Conservation (phyloP, 352 stramenopile species). For the Pelagophyceae sp. region DNA sequence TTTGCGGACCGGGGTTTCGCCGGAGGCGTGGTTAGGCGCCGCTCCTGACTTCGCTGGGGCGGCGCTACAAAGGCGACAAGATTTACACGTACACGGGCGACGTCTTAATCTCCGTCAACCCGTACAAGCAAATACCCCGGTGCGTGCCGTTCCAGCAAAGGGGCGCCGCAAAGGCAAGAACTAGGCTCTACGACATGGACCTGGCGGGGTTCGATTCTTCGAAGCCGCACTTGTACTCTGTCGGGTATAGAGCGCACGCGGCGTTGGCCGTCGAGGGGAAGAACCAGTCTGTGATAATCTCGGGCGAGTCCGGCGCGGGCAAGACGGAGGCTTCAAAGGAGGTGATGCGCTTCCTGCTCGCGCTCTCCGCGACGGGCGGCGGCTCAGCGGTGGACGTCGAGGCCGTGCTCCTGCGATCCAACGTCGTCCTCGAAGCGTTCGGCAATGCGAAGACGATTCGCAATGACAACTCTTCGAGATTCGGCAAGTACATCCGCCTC, state of each 20-base stretch:
- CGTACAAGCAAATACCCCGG: slow-evolving; percentile 72
- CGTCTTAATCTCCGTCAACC: slow-evolving; percentile 90
- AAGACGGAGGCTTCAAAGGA: slow-evolving; percentile 87
- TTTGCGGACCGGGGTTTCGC: too few species aligned
- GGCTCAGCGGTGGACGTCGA: neutral
- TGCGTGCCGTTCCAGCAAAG: too few species aligned
- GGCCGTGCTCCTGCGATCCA: slow-evolving; percentile 66
- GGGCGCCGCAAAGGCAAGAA: too few species aligned
- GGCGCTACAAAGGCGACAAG: slow-evolving; percentile 46
- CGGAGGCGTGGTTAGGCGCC: too few species aligned
- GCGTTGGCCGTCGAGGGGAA: neutral
- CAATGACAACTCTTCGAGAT: slow-evolving; percentile 5
- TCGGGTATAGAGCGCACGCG: neutral
- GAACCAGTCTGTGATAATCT: slow-evolving; percentile 38
- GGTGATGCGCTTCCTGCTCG: slow-evolving; percentile 63
- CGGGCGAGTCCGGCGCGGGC: slow-evolving; percentile 56
- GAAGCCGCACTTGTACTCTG: neutral
- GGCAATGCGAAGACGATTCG: slow-evolving; percentile 76
- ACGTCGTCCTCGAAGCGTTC: slow-evolving; percentile 81
- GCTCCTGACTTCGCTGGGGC: slow-evolving; percentile 55
- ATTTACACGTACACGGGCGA: slow-evolving; percentile 91
- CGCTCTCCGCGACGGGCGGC: slow-evolving; percentile 20
- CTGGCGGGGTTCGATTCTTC: too few species aligned
- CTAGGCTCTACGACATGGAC: too few species aligned
- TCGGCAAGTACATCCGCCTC: slow-evolving; percentile 26